phyloP scores from a whole-genome alignment of 495 filamentous ascomycete species.

The Podospora fimiseda region DNA sequence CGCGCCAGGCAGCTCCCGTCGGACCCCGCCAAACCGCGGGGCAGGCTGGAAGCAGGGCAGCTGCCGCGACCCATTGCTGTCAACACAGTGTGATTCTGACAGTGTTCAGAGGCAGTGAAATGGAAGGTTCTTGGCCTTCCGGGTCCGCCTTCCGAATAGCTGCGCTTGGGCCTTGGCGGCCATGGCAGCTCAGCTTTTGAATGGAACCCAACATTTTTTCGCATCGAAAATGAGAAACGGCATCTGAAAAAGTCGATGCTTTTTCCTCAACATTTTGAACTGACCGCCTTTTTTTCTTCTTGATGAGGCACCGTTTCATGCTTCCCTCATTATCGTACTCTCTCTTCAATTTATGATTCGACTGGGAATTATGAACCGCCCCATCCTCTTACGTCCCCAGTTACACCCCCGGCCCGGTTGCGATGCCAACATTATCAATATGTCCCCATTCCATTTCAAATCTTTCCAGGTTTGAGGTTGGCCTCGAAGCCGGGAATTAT shows the following conservation, averaged over 20 bases:
- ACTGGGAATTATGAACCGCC: too few relatives aligned
- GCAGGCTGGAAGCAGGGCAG: background rate
- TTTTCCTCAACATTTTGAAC: background rate
- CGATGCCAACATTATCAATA: background rate
- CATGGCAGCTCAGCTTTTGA: background rate
- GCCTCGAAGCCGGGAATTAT: background rate
- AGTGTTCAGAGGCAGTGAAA: background rate
- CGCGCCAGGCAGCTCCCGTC: too few relatives aligned
- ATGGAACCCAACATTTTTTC: background rate
- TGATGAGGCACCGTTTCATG: too few relatives aligned
- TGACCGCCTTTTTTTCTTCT: slow-evolving; percentile 1
- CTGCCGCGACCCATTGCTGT: too few relatives aligned
- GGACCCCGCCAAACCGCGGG: background rate
- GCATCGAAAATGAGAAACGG: background rate
- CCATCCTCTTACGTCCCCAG: background rate
- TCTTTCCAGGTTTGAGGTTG: background rate
- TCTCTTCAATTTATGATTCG: too few relatives aligned
- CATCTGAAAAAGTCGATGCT: background rate
- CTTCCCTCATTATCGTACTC: too few relatives aligned
- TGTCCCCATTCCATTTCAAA: background rate
- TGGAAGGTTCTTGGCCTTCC: background rate
- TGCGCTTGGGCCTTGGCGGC: background rate
- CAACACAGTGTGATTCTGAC: too few relatives aligned
- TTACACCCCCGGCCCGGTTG: background rate
- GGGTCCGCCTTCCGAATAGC: background rate